Evolutionary conservation across 1,284 basidiomycete species (phyloP).

Genomic region (Trichosporon ovoides): DNA sequence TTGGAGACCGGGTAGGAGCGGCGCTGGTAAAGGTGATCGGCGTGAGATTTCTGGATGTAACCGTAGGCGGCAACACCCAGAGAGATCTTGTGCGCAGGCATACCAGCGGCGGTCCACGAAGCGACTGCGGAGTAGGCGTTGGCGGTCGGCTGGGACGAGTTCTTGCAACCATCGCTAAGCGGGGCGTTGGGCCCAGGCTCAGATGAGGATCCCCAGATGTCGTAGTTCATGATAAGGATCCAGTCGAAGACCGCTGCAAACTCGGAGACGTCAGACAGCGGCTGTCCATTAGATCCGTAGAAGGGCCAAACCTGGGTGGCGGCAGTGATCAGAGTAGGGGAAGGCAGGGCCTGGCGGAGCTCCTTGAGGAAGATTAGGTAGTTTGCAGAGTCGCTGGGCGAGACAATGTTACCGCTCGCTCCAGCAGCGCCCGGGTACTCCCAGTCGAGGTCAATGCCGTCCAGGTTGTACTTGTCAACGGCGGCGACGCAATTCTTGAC

Average conservation of each 20-base stretch:
- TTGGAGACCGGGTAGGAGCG: constrained; percentile 21
- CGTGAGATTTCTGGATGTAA: constrained; percentile 50
- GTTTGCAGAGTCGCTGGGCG: constrained; percentile 61
- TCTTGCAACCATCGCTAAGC: constrained; percentile 65
- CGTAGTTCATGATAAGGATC: constrained; percentile 83
- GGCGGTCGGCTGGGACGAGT: constrained; percentile 67
- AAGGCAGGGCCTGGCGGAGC: constrained; percentile 61
- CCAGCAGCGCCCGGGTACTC: constrained; percentile 76
- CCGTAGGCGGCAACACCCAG: constrained; percentile 71
- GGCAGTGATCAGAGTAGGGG: constrained; percentile 62
- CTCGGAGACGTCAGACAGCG: constrained; percentile 60
- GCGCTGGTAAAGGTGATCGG: constrained; percentile 31
- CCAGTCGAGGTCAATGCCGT: constrained; percentile 91
- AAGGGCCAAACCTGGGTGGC: constrained; percentile 72
- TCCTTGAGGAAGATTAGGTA: constrained; percentile 66
- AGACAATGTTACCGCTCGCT: constrained; percentile 58
- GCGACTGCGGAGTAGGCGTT: constrained; percentile 65
- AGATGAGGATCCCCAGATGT: constrained; percentile 64
- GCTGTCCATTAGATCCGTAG: constrained; percentile 57
- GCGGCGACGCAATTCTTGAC: constrained; percentile 58
- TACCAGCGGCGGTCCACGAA: constrained; percentile 71
- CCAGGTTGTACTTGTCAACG: constrained; percentile 61
- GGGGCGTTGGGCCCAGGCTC: constrained; percentile 82
- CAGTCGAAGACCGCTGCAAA: constrained; percentile 72
- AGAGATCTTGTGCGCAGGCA: constrained; percentile 66